Evolutionary conservation across 2,329 filamentous ascomycete species (phyloP).

Genomic region (Sordariomycetes sp.): DNA sequence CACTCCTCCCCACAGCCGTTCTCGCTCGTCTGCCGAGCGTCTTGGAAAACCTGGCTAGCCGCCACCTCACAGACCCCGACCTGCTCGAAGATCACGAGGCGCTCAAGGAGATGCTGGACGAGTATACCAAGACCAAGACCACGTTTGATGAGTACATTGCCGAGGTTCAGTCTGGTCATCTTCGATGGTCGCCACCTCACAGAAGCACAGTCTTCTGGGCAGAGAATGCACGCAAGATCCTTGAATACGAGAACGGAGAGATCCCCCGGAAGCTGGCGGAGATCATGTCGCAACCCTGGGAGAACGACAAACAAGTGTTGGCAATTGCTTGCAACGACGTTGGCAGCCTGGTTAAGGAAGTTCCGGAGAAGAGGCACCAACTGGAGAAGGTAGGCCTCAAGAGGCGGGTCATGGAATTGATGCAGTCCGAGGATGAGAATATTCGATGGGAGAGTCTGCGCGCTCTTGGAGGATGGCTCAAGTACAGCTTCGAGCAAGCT

Average conservation of each 20-base stretch:
- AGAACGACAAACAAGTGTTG: constrained; percentile 77
- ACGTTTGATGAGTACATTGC: constrained; percentile 86
- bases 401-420: constrained; percentile 83
- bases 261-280: constrained; percentile 75
- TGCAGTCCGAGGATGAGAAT: constrained; percentile 80
- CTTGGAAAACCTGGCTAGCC: constrained; percentile 52
- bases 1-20: constrained; percentile 74
- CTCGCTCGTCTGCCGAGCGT: constrained; percentile 69
- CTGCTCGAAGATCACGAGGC: constrained; percentile 52
- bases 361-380: constrained; percentile 71
- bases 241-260: constrained; percentile 73
- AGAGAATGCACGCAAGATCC: constrained; percentile 79
- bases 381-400: constrained; percentile 82
- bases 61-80: constrained; percentile 56
- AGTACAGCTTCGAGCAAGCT: constrained; percentile 55
- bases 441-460: constrained; percentile 89
- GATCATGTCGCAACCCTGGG: constrained; percentile 66
- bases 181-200: constrained; percentile 90
- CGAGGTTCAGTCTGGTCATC: constrained; percentile 76
- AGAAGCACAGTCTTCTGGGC: constrained; percentile 82
- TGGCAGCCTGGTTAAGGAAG: constrained; percentile 78
- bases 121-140: constrained; percentile 61
- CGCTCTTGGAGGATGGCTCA: constrained; percentile 61
- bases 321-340: constrained; percentile 92
- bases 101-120: constrained; percentile 54